A percentile compares a stretch with the other conserved stretches of the same genome.
Conservation (phyloP, 2,329 filamentous ascomycete species). For the Biscogniauxia mediterranea region DNA sequence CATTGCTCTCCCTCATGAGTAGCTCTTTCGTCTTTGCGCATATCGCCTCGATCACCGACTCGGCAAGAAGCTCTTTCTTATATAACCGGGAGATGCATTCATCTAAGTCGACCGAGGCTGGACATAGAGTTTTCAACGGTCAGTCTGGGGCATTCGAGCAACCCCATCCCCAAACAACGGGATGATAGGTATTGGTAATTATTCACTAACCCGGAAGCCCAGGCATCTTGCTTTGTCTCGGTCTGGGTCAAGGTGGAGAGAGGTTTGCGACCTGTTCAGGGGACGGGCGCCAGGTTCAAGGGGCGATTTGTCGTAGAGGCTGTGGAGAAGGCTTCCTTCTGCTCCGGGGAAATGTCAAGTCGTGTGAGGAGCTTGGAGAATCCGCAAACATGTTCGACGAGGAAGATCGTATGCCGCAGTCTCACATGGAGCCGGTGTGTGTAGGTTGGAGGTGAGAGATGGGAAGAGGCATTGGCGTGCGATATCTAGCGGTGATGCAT, state of each 20-base stretch:
- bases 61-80: slow-evolving; percentile 93
- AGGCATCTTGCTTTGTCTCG: slow-evolving; percentile 46
- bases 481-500: slow-evolving; percentile 2
- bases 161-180: not conserved
- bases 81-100: slow-evolving; percentile 97
- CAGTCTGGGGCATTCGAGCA: slow-evolving; percentile 11
- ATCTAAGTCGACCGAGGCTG: slow-evolving; percentile 95
- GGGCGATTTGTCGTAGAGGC: slow-evolving; percentile 12
- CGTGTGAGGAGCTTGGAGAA: slow-evolving; percentile 29
- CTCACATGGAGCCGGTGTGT: slow-evolving; percentile 29
- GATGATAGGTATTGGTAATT: not conserved
- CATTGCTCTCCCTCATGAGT: slow-evolving; percentile 99
- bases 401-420: slow-evolving; percentile 19
- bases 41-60: slow-evolving; percentile 98
- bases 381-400: slow-evolving; percentile 35
- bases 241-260: not conserved
- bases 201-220: slow-evolving; percentile 52
- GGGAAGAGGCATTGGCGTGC: not conserved
- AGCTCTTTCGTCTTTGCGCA: slow-evolving; percentile 99
- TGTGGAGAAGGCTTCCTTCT: slow-evolving; percentile 29
- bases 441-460: slow-evolving; percentile 5
- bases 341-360: slow-evolving; percentile 33
- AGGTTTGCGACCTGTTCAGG: not conserved
- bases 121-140: slow-evolving; percentile 1
- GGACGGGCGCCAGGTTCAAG: slow-evolving; percentile 13